Evolutionary conservation across 306 rosid genomes (phyloP).

Genomic region (Begonia peltatifolia): DNA sequence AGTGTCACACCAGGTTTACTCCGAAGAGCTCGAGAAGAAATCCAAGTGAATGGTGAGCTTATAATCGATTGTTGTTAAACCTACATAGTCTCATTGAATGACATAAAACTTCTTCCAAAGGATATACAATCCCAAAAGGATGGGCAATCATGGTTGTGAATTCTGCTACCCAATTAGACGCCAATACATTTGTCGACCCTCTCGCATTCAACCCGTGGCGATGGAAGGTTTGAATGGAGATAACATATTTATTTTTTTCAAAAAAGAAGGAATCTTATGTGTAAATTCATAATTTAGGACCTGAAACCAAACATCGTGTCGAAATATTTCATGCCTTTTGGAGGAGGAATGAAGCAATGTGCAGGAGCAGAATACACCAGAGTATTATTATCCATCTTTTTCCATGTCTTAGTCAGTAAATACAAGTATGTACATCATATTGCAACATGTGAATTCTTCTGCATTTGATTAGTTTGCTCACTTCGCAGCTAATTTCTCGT

Average conservation of each 20-base stretch:
- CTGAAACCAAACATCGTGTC: background rate
- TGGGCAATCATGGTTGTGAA: constrained; percentile 54
- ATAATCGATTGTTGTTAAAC: background rate
- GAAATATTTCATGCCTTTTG: background rate
- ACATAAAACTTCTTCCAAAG: constrained; percentile 17
- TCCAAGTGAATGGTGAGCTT: constrained; percentile 31
- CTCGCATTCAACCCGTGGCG: constrained; percentile 47
- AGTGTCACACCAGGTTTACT: constrained; percentile 58
- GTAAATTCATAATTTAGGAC: background rate
- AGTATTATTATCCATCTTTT: background rate
- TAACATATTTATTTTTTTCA: background rate
- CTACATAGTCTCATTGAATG: background rate
- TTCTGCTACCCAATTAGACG: constrained; percentile 50
- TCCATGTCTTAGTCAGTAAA: constrained; percentile 1
- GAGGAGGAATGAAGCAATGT: constrained; percentile 4
- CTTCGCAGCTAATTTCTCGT: background rate
- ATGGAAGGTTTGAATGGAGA: constrained; percentile 38
- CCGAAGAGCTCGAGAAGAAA: constrained; percentile 40
- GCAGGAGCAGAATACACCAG: background rate
- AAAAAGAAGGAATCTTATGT: background rate
- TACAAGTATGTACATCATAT: background rate
- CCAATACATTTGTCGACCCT: constrained; percentile 37
- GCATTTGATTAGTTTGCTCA: background rate
- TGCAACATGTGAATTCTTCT: background rate
- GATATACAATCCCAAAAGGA: constrained; percentile 51